Percentiles rank a stretch among this genome's conserved stretches.
Evolutionary conservation across 2,329 filamentous ascomycete genomes (phyloP).

Genomic region (Neonectria neomacrospora): DNA sequence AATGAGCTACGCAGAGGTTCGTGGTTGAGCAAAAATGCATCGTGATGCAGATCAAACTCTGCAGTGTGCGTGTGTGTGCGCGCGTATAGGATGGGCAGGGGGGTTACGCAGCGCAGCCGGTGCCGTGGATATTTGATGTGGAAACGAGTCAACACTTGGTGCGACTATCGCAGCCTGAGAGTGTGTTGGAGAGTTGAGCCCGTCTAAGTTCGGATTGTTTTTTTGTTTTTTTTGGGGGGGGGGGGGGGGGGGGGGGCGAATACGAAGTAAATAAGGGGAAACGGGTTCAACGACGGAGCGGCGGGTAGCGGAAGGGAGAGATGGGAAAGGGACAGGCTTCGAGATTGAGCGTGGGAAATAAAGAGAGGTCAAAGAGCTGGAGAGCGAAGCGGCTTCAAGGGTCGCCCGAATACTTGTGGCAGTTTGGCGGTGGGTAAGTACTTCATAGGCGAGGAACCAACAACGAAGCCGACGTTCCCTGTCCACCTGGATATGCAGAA

Average conservation of each 20-base stretch:
- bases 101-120: constrained; percentile 3
- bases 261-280: neutral
- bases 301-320: neutral
- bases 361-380: constrained; percentile 14
- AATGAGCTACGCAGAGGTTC: constrained; percentile 23
- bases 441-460: neutral
- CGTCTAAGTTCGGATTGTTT: neutral
- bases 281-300: neutral
- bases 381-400: constrained; percentile 1
- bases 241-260: neutral
- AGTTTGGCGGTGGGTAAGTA: neutral
- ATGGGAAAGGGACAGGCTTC: neutral
- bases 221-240: too few relatives aligned
- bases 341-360: constrained; percentile 10
- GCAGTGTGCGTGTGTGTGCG: constrained; percentile 11
- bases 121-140: constrained; percentile 11
- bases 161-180: constrained; percentile 5
- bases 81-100: constrained; percentile 12
- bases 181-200: constrained; percentile 3
- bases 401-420: neutral
- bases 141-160: constrained; percentile 3
- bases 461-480: neutral
- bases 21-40: constrained; percentile 30
- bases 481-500: neutral
- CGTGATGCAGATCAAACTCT: constrained; percentile 31